Evolutionary conservation across 768 basidiomycete species (phyloP), one percentile per base, ranked within the genome.

Genomic region (Naganishia vaughanmartiniae): DNA sequence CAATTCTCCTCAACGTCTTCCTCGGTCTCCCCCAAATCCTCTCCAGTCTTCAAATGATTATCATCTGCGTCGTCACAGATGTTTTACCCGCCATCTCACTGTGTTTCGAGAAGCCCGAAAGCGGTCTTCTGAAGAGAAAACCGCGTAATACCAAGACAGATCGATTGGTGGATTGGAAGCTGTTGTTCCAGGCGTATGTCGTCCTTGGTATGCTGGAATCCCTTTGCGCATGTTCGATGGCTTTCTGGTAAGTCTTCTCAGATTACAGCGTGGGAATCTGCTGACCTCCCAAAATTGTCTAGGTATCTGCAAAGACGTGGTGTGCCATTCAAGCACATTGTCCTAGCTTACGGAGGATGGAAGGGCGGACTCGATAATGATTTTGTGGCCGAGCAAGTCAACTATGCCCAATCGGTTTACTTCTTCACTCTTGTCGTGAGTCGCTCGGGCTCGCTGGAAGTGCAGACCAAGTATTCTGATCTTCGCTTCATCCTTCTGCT

Each of bases 21-120:
- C 76, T 87, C 33, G 87, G 87, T 65, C 85, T 88, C 76, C 87
- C 87, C 63, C 84, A 87, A 63, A 81, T 85, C 7, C 81, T 88
- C 46, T 85, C 86, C 4, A 85, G 84, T 70, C 77, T 87, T 17
- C 87, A 87, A 55, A 81, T 81, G 81, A 73, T 73, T 66, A 73
- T 87, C 72, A 86, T 87, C 55, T 88, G 86, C 72, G 85, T 86
- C 24, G 83, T 80, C 17, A 88, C 87, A 21, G 87, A 89, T 70
- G 85, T 88, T 19, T 79, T 84, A 75, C 78, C 87, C 74, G 77
- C 87, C 5, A 82, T 89, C 10, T 83, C 86, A 31, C 78, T 88
- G 69, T 85, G 85, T 69, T 83, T 85, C 73, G 87, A 88, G 76
- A 84, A 85, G 34, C 87, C 87, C n/a, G 88, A 89, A 78, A 80